A percentile compares a stretch with the other conserved stretches of the same genome.
These are phyloP conservation scores for Trichoderma afroharzianum DNA, from an alignment of 2,329 filamentous ascomycete species.

Conservation along the genomic window DNA sequence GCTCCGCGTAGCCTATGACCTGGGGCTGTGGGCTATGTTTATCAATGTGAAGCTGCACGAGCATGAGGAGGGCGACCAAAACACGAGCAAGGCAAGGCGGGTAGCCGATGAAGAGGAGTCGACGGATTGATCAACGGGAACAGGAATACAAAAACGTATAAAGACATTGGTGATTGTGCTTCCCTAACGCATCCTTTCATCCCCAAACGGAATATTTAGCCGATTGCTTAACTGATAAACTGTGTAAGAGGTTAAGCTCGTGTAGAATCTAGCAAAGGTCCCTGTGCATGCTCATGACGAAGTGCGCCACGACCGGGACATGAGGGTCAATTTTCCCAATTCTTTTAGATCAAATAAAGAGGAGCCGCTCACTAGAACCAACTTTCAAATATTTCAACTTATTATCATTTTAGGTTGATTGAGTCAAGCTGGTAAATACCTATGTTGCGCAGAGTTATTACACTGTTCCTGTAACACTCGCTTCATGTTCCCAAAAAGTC, in stretches of 20 bases:
- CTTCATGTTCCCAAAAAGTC: not conserved
- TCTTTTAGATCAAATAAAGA: not conserved
- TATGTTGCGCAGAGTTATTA: not conserved
- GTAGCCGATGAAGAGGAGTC: slow-evolving; percentile 1
- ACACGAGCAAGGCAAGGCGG: not conserved
- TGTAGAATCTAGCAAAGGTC: too few species aligned
- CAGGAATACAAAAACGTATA: not conserved
- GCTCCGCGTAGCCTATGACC: slow-evolving; percentile 52
- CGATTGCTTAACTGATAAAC: too few species aligned
- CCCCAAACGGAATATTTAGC: too few species aligned
- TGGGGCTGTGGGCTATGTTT: slow-evolving; percentile 57
- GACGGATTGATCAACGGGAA: not conserved
- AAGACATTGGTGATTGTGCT: too few species aligned
- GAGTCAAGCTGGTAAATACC: not conserved
- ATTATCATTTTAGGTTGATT: not conserved
- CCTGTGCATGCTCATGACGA: not conserved
- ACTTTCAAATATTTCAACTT: not conserved
- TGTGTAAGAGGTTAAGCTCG: too few species aligned
- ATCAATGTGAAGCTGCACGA: slow-evolving; percentile 53
- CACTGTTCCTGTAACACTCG: not conserved
- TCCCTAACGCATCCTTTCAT: too few species aligned
- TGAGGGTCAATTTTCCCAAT: not conserved
- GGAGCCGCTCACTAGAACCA: not conserved
- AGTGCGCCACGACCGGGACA: not conserved
- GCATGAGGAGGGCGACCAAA: slow-evolving; percentile 32